phyloP scores from a whole-genome alignment of 768 basidiomycete genomes.

The Suillus placidus region DNA sequence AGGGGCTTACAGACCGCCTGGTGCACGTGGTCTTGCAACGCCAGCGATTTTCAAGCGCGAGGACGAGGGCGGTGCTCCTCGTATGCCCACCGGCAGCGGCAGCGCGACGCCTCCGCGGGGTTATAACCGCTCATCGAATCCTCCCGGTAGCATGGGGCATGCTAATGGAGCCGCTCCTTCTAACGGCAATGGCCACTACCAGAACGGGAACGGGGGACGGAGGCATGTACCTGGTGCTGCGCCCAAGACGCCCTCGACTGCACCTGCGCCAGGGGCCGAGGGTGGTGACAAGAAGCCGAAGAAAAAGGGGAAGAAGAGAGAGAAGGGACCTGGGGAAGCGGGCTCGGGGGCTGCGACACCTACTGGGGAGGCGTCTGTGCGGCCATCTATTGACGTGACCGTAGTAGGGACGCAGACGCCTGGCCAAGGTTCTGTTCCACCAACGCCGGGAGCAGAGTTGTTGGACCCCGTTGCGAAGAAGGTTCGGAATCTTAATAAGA shows the following conservation, averaged over 20 bases:
- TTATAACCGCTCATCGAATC: conserved; percentile 60
- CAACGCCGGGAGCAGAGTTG: conserved; percentile 59
- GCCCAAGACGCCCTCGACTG: conserved; percentile 48
- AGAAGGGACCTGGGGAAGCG: conserved; percentile 27
- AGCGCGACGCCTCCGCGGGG: conserved; percentile 64
- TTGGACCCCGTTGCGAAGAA: conserved; percentile 89
- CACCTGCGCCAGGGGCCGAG: conserved; percentile 34
- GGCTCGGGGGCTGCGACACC: conserved; percentile 36
- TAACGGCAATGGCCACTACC: conserved; percentile 34
- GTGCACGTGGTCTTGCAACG: conserved; percentile 86
- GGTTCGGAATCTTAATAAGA: conserved; percentile 92
- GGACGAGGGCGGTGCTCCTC: conserved; percentile 78
- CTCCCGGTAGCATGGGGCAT: conserved; percentile 42
- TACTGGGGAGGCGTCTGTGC: conserved; percentile 21
- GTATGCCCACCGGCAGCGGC: conserved; percentile 51
- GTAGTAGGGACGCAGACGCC: conserved; percentile 26
- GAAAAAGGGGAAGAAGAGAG: conserved; percentile 50
- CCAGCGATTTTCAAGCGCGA: conserved; percentile 90
- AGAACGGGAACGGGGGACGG: conserved; percentile 42
- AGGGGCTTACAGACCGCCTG: conserved; percentile 92
- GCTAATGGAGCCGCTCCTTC: conserved; percentile 19
- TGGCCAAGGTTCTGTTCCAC: conserved; percentile 40
- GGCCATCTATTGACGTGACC: conserved; percentile 42
- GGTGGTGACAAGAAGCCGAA: conserved; percentile 51
- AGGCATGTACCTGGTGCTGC: conserved; percentile 79